Conservation (phyloP, 2,329 filamentous ascomycete species). For the Fusarium luffae region DNA sequence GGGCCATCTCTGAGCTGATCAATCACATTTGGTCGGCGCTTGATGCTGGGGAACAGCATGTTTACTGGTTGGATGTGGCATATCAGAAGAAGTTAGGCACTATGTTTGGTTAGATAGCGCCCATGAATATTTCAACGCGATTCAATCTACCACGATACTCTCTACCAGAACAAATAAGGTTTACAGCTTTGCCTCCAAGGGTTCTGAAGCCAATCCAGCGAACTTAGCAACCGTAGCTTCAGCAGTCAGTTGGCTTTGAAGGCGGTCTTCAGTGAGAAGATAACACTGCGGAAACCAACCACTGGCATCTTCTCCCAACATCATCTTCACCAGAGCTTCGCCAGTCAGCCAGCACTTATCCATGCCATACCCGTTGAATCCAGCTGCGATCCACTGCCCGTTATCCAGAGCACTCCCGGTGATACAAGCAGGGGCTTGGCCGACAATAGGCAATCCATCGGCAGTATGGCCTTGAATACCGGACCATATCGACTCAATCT, state of each 20-base stretch:
- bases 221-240: background rate
- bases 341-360: slow-evolving; percentile 62
- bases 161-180: accelerated
- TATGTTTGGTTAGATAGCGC: background rate
- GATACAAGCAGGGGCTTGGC: slow-evolving; percentile 46
- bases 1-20: slow-evolving; percentile 2
- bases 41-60: background rate
- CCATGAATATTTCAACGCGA: background rate
- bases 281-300: slow-evolving; percentile 36
- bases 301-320: slow-evolving; percentile 40
- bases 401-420: slow-evolving; percentile 20
- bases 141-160: background rate
- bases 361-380: slow-evolving; percentile 63
- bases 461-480: slow-evolving; percentile 59
- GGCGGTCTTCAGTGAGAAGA: slow-evolving; percentile 16
- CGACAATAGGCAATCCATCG: slow-evolving; percentile 61
- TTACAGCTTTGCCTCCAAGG: background rate
- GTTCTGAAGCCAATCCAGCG: background rate
- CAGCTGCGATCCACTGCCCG: slow-evolving; percentile 60
- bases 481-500: slow-evolving; percentile 52
- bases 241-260: background rate
- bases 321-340: slow-evolving; percentile 49
- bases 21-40: slow-evolving; percentile 6
- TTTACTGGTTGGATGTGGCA: slow-evolving; percentile 14
- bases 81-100: slow-evolving; percentile 11